These are phyloP conservation scores for Gracilaria caudata DNA, from an alignment of 23 red algal genomes.

Conservation along the genomic window DNA sequence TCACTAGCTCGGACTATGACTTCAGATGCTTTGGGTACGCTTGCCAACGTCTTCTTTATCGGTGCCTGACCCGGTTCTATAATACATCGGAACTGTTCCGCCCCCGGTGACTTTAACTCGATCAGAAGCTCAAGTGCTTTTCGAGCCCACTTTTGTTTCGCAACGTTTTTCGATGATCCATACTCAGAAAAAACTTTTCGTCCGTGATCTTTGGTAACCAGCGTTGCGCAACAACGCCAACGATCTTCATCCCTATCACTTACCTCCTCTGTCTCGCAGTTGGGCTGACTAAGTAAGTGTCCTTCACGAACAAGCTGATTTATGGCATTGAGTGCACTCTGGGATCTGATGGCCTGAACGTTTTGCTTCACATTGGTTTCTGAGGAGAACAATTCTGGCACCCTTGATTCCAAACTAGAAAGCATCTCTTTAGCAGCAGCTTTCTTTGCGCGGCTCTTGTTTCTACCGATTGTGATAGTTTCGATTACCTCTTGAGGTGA, in stretches of 20 bases:
- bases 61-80: neutral
- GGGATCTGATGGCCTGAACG: neutral
- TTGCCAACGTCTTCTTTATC: neutral
- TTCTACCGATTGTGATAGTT: neutral
- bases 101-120: neutral
- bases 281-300: neutral
- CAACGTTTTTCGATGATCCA: neutral
- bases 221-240: neutral
- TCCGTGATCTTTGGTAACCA: slow-evolving; percentile 16
- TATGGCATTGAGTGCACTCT: neutral
- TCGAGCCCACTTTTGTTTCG: slow-evolving; percentile 20
- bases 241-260: slow-evolving; percentile 9
- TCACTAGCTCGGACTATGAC: slow-evolving; percentile 10
- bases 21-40: slow-evolving; percentile 14
- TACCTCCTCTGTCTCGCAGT: slow-evolving; percentile 2
- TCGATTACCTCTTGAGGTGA: neutral
- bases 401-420: slow-evolving; percentile 3
- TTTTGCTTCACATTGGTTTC: slow-evolving; percentile 2
- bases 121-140: slow-evolving; percentile 10
- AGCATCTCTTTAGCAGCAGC: slow-evolving; percentile 17
- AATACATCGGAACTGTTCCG: slow-evolving; percentile 1
- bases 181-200: slow-evolving; percentile 16
- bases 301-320: neutral
- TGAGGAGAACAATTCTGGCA: neutral
- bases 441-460: neutral